phyloP scores from a whole-genome alignment of 352 stramenopile species.

The Globisporangium yorkense region DNA sequence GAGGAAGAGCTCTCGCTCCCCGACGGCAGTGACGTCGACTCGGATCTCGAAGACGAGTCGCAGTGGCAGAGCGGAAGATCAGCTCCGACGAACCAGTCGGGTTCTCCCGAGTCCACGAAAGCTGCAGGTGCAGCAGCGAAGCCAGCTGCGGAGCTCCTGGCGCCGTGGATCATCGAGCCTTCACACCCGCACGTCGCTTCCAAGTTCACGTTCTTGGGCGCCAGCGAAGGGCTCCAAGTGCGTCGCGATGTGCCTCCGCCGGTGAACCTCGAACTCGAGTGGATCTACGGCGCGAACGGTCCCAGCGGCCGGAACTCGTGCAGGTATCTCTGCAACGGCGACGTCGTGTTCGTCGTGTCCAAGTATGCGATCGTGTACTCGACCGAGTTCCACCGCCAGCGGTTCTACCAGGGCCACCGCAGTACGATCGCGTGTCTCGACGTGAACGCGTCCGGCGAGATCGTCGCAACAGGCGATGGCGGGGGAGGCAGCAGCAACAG shows the following conservation, averaged over 20 bases:
- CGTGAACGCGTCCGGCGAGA: conserved; percentile 44
- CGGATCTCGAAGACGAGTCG: conserved; percentile 56
- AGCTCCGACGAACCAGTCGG: no score
- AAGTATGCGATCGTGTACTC: conserved; percentile 76
- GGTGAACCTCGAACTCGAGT: conserved; percentile 64
- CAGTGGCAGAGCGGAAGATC: conserved; percentile 8
- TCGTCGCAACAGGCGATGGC: conserved; percentile 59
- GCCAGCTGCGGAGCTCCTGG: conserved; percentile 1
- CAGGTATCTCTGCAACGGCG: conserved; percentile 39
- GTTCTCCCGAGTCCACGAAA: background rate
- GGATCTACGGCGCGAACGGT: conserved; percentile 67
- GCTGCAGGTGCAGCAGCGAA: background rate
- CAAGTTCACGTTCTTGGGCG: conserved; percentile 1
- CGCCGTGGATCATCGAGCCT: conserved; percentile 51
- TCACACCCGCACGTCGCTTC: conserved; percentile 4
- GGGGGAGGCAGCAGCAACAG: conserved; percentile 12
- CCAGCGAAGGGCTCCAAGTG: background rate
- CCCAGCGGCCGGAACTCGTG: conserved; percentile 40
- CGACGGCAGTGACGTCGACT: conserved; percentile 68
- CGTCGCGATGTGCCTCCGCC: conserved; percentile 35
- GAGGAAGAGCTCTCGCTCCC: conserved; percentile 59
- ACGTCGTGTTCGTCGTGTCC: conserved; percentile 68
- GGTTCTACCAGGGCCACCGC: conserved; percentile 63
- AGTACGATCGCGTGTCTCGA: conserved; percentile 56
- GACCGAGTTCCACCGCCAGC: conserved; percentile 47